Conservation (phyloP, 768 basidiomycete genomes). For the Coprinopsis strossmayeri region DNA sequence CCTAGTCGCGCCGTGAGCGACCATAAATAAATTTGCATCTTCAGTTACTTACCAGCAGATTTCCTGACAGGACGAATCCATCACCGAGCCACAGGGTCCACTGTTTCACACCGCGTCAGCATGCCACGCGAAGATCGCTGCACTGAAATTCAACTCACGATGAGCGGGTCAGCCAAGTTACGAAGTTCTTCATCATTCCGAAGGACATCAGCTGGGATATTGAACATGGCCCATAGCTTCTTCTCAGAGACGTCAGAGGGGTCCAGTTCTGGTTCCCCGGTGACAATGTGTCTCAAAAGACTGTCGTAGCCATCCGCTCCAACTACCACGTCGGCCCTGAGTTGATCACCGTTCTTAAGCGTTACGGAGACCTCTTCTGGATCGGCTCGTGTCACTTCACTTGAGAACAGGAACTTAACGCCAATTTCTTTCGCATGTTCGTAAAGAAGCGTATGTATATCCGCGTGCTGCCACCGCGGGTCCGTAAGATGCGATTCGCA, state of each 20-base stretch:
- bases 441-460: conserved; percentile 42
- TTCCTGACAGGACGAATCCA: conserved; percentile 16
- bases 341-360: conserved; percentile 33
- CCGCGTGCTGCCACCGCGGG: conserved; percentile 35
- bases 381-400: conserved; percentile 27
- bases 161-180: conserved; percentile 19
- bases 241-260: conserved; percentile 15
- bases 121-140: no score
- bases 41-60: conserved; percentile 2
- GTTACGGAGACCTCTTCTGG: conserved; percentile 26
- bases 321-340: conserved; percentile 47
- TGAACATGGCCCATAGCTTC: conserved; percentile 24
- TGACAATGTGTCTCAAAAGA: conserved; percentile 26
- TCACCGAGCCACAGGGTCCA: conserved; percentile 30
- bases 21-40: neutral
- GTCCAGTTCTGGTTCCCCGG: conserved; percentile 14
- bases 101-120: conserved; percentile 13
- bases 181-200: conserved; percentile 25
- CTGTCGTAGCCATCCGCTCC: conserved; percentile 55
- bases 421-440: conserved; percentile 41
- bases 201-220: conserved; percentile 25
- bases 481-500: conserved; percentile 1
- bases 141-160: conserved; percentile 18
- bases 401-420: conserved; percentile 37
- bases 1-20: no score